Evolutionary conservation across 1,139 yeast genomes (phyloP), one percentile per base, ranked within the genome.

Genomic region (Taphrina betulina): DNA sequence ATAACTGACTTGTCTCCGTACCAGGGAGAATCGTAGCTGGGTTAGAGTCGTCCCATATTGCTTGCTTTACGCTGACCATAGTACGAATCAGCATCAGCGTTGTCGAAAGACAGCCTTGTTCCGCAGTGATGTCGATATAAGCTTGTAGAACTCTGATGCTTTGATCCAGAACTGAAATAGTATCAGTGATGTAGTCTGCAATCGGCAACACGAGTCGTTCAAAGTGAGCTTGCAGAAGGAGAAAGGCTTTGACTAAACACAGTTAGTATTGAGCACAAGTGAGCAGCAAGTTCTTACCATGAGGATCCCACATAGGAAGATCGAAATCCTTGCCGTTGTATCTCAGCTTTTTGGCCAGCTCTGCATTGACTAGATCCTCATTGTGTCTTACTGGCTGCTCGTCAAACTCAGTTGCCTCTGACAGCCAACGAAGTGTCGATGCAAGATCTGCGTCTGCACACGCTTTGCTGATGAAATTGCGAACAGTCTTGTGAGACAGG

Each of bases 121-220:
- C 96, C 1, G 96, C 81, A 2, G 95, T 82, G 17, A 87, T 88
- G 68, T 94, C 98, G 60, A 92, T 83, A 63, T 80, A 85, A 0
- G 97, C 96, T 67, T 92, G 98, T 3, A 53, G 29, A 61, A 92
- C 85, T 78, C 98, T 95, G 65, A 94, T 75, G 3, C 95, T 81
- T 71, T 92, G 98, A 66, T 92, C 99, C 60, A 94, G 73, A 3
- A 94, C 95, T 0, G 97, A 84, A 19, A 89, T 81, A 0, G 96
- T 89, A 70, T 92, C 99, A 66, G 92, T 97, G 12, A 86, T 76
- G 68, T 94, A 94, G 74, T 92, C 99, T 0, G 95, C 94, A 66
- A 94, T 87, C 1, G 98, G 98, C 52, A 92, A 73, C 60, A 87
- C 95, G 10, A 85, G 78, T 58, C 95, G 75, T 59, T 85, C 78